phyloP scores from a whole-genome alignment of 129 eudicot genomes.

The Silybum marianum region DNA sequence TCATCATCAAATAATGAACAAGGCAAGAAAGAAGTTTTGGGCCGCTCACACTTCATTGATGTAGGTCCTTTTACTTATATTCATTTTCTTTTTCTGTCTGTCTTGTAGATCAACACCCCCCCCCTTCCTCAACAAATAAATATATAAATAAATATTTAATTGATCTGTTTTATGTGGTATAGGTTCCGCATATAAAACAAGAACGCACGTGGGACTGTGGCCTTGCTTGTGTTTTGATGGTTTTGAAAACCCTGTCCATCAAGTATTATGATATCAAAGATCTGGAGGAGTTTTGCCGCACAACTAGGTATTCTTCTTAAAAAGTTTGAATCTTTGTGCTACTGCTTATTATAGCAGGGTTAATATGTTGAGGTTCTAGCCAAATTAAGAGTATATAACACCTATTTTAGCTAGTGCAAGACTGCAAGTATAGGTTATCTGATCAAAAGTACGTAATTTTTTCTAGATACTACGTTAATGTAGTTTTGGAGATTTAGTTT shows the following conservation, averaged over 20 bases:
- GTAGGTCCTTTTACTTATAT: constrained; percentile 38
- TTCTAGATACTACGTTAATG: background rate
- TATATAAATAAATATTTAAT: background rate
- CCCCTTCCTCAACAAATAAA: background rate
- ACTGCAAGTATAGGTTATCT: background rate
- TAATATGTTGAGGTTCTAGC: background rate
- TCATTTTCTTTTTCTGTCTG: background rate
- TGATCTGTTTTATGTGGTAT: constrained; percentile 13
- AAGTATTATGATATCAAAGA: constrained; percentile 48
- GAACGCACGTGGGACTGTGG: constrained; percentile 91
- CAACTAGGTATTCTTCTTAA: constrained; percentile 55
- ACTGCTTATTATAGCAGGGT: background rate
- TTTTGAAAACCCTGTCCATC: constrained; percentile 58
- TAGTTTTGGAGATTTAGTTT: constrained; percentile 10
- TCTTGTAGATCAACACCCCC: background rate
- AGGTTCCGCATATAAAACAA: constrained; percentile 90
- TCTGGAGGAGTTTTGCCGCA: constrained; percentile 62
- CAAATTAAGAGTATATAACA: background rate
- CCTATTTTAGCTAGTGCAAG: background rate
- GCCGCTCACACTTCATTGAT: constrained; percentile 52
- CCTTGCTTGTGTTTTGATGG: constrained; percentile 92
- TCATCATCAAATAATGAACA: constrained; percentile 35
- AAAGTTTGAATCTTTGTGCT: background rate
- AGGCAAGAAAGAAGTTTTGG: constrained; percentile 31
- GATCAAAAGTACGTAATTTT: background rate